phyloP scores from a whole-genome alignment of 1,139 yeast species.

The Waltiozyma sp. region DNA sequence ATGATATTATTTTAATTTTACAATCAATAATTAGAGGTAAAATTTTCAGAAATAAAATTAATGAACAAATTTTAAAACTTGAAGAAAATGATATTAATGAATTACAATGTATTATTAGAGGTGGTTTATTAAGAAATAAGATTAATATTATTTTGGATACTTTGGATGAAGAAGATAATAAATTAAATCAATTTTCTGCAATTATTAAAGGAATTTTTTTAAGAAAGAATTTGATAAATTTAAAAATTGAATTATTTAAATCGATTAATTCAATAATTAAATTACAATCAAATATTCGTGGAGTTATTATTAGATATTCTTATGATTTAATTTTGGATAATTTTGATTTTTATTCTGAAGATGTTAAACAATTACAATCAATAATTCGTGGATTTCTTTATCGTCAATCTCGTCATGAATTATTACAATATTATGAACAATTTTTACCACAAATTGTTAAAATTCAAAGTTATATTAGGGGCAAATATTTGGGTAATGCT shows the following conservation, averaged over 20 bases:
- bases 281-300: slow-evolving; percentile 33
- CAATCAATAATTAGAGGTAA: slow-evolving; percentile 22
- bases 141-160: slow-evolving; percentile 18
- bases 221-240: slow-evolving; percentile 11
- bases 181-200: slow-evolving; percentile 23
- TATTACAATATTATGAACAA: slow-evolving; percentile 40
- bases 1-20: slow-evolving; percentile 12
- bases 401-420: slow-evolving; percentile 22
- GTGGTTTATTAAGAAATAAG: slow-evolving; percentile 36
- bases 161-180: slow-evolving; percentile 10
- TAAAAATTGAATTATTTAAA: slow-evolving; percentile 10
- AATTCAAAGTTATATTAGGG: slow-evolving; percentile 67
- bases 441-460: slow-evolving; percentile 50
- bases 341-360: slow-evolving; percentile 28
- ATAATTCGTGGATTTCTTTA: slow-evolving; percentile 23
- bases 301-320: slow-evolving; percentile 38
- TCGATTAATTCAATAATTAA: slow-evolving; percentile 20
- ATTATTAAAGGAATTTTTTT: slow-evolving; percentile 19
- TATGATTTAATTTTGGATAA: slow-evolving; percentile 40
- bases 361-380: slow-evolving; percentile 26
- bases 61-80: slow-evolving; percentile 8
- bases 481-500: slow-evolving; percentile 59
- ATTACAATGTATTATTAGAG: slow-evolving; percentile 44
- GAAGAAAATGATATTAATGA: slow-evolving; percentile 16
- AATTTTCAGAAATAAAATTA: slow-evolving; percentile 10